Evolutionary conservation across 1,284 basidiomycete genomes (phyloP).

Genomic region (Puccinia sorghi): DNA sequence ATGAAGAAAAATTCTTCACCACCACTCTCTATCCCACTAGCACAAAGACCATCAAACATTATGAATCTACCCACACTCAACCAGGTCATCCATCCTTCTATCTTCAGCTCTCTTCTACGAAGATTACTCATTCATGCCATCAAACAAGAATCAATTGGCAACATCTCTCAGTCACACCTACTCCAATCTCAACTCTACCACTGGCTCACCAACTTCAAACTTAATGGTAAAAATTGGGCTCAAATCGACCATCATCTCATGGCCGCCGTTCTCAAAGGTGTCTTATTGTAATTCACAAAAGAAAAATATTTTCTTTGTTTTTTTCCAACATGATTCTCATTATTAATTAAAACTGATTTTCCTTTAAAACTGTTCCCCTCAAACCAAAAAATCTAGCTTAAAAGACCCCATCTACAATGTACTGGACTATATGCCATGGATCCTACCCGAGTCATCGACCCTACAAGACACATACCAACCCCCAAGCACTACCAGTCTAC

Average conservation of each 20-base stretch:
- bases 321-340: too few relatives aligned
- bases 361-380: too few relatives aligned
- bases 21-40: too few relatives aligned
- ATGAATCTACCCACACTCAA: constrained; percentile 29
- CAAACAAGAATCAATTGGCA: constrained; percentile 29
- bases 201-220: constrained; percentile 40
- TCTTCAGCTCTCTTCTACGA: constrained; percentile 39
- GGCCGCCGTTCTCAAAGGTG: constrained; percentile 46
- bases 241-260: constrained; percentile 45
- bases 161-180: not conserved
- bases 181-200: constrained; percentile 32
- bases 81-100: constrained; percentile 35
- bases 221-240: constrained; percentile 30
- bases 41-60: too few relatives aligned
- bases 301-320: constrained; percentile 2
- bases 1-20: not conserved
- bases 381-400: too few relatives aligned
- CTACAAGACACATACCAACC: not conserved
- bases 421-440: constrained; percentile 46
- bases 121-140: constrained; percentile 23
- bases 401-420: constrained; percentile 26
- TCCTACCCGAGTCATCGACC: constrained; percentile 13
- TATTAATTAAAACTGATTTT: too few relatives aligned
- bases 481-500: constrained; percentile 1
- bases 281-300: constrained; percentile 40